phyloP scores from a whole-genome alignment of 2,329 filamentous ascomycete species.

The Aspergillus sp. region DNA sequence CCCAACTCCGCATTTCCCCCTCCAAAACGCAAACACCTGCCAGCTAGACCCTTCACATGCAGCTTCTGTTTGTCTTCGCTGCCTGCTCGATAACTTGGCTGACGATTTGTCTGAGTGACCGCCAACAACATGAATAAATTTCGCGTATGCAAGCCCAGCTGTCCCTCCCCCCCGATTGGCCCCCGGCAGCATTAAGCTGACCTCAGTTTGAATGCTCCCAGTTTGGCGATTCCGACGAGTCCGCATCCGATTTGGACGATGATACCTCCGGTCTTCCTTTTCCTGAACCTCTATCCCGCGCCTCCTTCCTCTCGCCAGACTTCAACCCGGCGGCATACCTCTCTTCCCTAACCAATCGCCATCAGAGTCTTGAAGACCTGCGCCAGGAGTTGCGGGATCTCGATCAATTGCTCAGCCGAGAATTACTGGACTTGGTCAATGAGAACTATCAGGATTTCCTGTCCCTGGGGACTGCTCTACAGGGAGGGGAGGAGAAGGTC shows the following conservation, averaged over 20 bases:
- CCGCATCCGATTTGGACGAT: slow-evolving; percentile 56
- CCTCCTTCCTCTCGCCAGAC: slow-evolving; percentile 72
- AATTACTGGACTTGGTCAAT: slow-evolving; percentile 93
- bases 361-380: slow-evolving; percentile 94
- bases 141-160: slow-evolving; percentile 26
- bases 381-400: slow-evolving; percentile 81
- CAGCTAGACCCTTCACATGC: slow-evolving; percentile 3
- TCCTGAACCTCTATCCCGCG: slow-evolving; percentile 76
- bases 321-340: slow-evolving; percentile 85
- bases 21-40: neutral
- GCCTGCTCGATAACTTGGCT: neutral
- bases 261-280: slow-evolving; percentile 73
- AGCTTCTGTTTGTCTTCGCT: neutral
- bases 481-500: slow-evolving; percentile 85
- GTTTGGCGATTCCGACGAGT: slow-evolving; percentile 48
- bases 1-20: slow-evolving; percentile 1
- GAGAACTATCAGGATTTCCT: slow-evolving; percentile 92
- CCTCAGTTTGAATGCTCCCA: slow-evolving; percentile 19
- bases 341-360: slow-evolving; percentile 76
- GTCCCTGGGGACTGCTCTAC: slow-evolving; percentile 74
- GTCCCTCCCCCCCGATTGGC: neutral
- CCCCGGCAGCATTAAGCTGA: slow-evolving; percentile 3
- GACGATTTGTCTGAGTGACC: neutral
- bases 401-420: slow-evolving; percentile 74
- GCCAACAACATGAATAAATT: slow-evolving; percentile 34